phyloP scores from a whole-genome alignment of 2,329 filamentous ascomycete genomes.

The Corniculantispora saksenae region DNA sequence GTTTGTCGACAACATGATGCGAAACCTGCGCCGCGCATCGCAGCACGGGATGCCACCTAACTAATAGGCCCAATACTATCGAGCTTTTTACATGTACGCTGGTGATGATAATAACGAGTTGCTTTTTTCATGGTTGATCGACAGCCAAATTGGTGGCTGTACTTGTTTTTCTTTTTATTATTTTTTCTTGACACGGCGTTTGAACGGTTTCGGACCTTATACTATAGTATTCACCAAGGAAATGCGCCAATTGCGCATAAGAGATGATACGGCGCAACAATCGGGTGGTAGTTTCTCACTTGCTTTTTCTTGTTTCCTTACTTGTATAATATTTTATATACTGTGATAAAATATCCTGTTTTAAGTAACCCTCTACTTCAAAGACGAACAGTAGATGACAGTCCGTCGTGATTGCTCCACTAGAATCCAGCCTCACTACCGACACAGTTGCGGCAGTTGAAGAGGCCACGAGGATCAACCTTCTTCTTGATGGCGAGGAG shows the following conservation, averaged over 20 bases:
- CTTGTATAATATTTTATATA: no score
- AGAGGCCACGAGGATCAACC: slow-evolving; percentile 8
- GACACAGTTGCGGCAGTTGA: slow-evolving; percentile 14
- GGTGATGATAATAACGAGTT: slow-evolving; percentile 4
- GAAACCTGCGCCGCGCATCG: slow-evolving; percentile 45
- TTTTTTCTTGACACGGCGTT: neutral
- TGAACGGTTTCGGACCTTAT: neutral
- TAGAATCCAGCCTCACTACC: slow-evolving; percentile 9
- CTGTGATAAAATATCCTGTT: no score
- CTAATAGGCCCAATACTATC: neutral
- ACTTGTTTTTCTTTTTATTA: neutral
- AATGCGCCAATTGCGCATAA: neutral
- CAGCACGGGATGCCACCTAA: neutral
- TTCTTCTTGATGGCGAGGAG: slow-evolving; percentile 9
- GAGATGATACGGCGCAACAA: slow-evolving; percentile 1
- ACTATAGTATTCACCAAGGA: neutral
- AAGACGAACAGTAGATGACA: no score
- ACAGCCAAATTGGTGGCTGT: neutral
- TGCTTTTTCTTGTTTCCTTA: neutral
- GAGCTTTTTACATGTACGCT: neutral
- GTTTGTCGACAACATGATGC: slow-evolving; percentile 55
- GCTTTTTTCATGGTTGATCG: neutral
- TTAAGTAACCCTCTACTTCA: no score
- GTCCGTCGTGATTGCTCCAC: no score
- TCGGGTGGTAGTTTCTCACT: neutral